Percentiles rank a stretch among this genome's conserved stretches.
Evolutionary conservation across 2,329 filamentous ascomycete species (phyloP).

Genomic region (Penicillium expansum): DNA sequence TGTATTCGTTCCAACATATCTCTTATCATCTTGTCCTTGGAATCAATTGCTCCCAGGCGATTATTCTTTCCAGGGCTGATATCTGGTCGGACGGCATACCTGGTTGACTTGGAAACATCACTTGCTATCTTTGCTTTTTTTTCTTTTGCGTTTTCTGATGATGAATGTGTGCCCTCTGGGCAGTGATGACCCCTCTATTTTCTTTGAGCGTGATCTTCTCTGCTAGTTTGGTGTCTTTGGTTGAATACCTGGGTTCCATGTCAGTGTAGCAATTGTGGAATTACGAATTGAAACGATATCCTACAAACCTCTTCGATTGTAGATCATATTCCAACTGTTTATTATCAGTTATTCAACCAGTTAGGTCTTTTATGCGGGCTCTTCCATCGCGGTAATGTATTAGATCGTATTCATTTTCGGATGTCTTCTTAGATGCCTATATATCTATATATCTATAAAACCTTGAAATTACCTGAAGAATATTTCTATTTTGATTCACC

Average conservation of each 20-base stretch:
- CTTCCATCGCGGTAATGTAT: too few species aligned
- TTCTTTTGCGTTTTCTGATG: background rate
- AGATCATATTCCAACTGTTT: background rate
- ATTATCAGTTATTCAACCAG: too few species aligned
- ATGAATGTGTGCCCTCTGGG: conserved; percentile 6
- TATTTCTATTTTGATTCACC: too few species aligned
- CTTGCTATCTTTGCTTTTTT: background rate
- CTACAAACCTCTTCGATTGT: background rate
- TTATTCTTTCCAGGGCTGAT: background rate
- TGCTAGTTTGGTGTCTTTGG: conserved; percentile 16
- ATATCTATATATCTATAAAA: too few species aligned
- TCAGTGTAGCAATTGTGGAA: conserved; percentile 11
- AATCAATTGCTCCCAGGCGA: background rate
- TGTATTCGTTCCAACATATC: background rate
- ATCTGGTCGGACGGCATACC: background rate
- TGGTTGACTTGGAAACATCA: background rate
- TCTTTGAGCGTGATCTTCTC: conserved; percentile 15
- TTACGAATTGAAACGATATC: conserved; percentile 3
- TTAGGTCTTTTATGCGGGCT: too few species aligned
- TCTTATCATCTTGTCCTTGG: background rate
- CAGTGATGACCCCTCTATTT: conserved; percentile 5
- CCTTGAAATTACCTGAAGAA: too few species aligned
- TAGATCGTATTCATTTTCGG: too few species aligned
- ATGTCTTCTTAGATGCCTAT: too few species aligned
- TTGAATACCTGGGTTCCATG: conserved; percentile 16